These are phyloP conservation scores for Groenewaldozyma auringiensis DNA, from an alignment of 1,139 yeast species.

Conservation along the genomic window DNA sequence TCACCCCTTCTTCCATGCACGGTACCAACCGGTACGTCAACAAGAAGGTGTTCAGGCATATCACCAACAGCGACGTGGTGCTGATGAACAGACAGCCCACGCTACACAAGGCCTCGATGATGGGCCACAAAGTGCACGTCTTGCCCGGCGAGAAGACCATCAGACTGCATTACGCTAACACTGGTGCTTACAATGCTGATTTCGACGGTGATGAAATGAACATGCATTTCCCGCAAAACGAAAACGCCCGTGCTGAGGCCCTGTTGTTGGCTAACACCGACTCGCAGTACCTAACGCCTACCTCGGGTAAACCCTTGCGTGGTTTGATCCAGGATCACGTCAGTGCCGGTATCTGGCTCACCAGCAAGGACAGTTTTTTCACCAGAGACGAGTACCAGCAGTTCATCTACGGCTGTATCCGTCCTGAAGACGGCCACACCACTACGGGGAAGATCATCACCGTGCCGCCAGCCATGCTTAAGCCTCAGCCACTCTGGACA, in stretches of 20 bases:
- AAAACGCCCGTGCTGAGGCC: conserved; percentile 96
- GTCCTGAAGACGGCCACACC: conserved; percentile 98
- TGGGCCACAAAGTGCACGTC: conserved; percentile 98
- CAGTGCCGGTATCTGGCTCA: conserved; percentile 98
- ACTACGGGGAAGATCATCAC: conserved; percentile 64
- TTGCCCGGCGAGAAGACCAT: conserved; percentile 95
- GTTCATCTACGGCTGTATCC: conserved; percentile 82
- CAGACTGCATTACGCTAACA: conserved; percentile 95
- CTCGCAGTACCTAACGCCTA: conserved; percentile 94
- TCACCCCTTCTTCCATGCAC: conserved; percentile 66
- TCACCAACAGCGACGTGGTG: conserved; percentile 90
- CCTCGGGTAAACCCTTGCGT: conserved; percentile 96
- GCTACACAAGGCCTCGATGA: conserved; percentile 98
- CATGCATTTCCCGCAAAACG: conserved; percentile 99
- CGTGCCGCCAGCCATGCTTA: conserved; percentile 79
- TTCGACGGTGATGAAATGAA: conserved; percentile 99
- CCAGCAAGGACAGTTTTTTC: conserved; percentile 85
- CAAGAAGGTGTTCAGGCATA: conserved; percentile 91
- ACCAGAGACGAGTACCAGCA: conserved; percentile 91
- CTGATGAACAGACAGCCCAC: conserved; percentile 99
- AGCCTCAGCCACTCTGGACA: conserved; percentile 94
- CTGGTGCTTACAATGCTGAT: conserved; percentile 98
- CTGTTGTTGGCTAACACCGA: conserved; percentile 91
- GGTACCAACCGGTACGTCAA: conserved; percentile 49
- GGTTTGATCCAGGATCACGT: conserved; percentile 99